Percentiles rank a stretch among this genome's conserved stretches.
phyloP scores from a whole-genome alignment of 148 eudicot species.

The Pouteria glomerata region DNA sequence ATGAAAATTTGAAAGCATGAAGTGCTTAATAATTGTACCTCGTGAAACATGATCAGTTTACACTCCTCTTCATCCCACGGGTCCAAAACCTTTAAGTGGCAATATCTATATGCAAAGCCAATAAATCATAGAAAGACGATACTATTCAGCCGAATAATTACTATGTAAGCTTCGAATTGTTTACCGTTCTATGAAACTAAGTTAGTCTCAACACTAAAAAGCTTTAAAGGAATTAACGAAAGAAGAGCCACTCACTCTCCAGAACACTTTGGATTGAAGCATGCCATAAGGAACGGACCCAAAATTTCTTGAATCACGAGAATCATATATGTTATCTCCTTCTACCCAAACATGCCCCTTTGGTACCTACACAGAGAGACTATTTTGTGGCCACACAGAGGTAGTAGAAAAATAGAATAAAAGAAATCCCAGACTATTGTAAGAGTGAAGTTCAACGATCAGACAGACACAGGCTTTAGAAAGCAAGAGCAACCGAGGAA shows the following conservation, averaged over 20 bases:
- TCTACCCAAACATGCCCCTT: conserved; percentile 84
- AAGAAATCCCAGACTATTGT: neutral
- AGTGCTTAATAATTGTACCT: conserved; percentile 9
- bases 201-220: neutral
- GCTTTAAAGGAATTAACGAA: neutral
- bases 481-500: neutral
- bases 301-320: conserved; percentile 66
- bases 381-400: neutral
- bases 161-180: neutral
- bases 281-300: conserved; percentile 76
- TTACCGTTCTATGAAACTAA: neutral
- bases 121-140: neutral
- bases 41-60: neutral
- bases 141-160: neutral
- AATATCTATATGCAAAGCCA: conserved; percentile 6
- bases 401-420: neutral
- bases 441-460: neutral
- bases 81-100: conserved; percentile 20
- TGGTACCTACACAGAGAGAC: conserved; percentile 48
- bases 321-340: conserved; percentile 64
- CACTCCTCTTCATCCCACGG: conserved; percentile 4
- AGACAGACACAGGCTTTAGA: neutral
- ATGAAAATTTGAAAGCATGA: conserved; percentile 6
- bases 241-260: conserved; percentile 43
- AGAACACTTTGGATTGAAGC: conserved; percentile 48